Evolutionary conservation across 345 rosid genomes (phyloP).

Genomic region (Eucalyptus cloeziana): DNA sequence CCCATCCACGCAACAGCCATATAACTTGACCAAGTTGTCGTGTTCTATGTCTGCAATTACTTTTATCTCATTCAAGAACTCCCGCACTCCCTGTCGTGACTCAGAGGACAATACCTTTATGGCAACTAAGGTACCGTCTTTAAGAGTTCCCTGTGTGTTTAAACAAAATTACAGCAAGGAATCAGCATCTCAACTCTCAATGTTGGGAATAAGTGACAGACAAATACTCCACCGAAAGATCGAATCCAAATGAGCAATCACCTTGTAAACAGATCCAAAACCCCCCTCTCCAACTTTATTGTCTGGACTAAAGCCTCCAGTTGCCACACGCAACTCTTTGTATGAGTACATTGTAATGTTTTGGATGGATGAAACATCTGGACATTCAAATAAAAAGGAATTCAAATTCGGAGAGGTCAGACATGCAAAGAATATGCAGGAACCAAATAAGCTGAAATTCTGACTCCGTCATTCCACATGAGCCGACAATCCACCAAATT

Average conservation of each 20-base stretch:
- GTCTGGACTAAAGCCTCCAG: constrained; percentile 29
- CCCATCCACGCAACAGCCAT: constrained; percentile 58
- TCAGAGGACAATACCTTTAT: constrained; percentile 49
- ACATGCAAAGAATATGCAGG: neutral
- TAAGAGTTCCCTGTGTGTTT: constrained; percentile 36
- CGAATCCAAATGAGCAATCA: constrained; percentile 1
- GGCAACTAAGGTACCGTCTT: constrained; percentile 42
- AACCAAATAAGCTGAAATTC: neutral
- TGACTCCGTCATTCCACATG: neutral
- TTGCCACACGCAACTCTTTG: constrained; percentile 36
- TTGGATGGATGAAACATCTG: constrained; percentile 43
- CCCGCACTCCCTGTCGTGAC: constrained; percentile 53
- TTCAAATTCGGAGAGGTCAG: neutral
- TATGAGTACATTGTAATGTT: constrained; percentile 25
- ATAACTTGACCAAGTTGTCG: constrained; percentile 45
- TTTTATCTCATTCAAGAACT: constrained; percentile 61
- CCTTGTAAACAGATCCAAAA: constrained; percentile 71
- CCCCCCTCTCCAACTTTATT: constrained; percentile 72
- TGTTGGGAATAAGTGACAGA: neutral
- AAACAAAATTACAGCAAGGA: neutral
- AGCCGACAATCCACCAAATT: neutral
- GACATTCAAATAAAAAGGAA: neutral
- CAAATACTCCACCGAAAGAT: neutral
- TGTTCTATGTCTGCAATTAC: constrained; percentile 45
- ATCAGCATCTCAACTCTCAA: neutral